phyloP scores from a whole-genome alignment of 2,329 filamentous ascomycete species.

The Talaromyces sp. region DNA sequence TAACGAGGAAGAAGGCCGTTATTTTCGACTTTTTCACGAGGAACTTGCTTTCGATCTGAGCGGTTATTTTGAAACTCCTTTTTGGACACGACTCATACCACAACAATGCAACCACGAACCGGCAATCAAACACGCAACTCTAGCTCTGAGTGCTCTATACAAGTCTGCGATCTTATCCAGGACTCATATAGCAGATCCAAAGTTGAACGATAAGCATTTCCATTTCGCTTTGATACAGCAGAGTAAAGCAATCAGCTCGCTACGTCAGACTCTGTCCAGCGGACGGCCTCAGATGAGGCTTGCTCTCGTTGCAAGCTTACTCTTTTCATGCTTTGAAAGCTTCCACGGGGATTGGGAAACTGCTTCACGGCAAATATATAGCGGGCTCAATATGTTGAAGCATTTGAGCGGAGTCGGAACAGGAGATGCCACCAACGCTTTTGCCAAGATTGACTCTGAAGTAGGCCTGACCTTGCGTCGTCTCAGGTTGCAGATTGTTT shows the following conservation, averaged over 20 bases:
- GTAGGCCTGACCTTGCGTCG: not conserved
- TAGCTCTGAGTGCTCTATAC: not conserved
- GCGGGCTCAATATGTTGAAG: not conserved
- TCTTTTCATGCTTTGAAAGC: constrained; percentile 5
- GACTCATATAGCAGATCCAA: not conserved
- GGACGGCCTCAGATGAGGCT: constrained; percentile 1
- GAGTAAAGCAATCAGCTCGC: not conserved
- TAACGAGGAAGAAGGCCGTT: not conserved
- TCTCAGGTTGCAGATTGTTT: constrained; percentile 1
- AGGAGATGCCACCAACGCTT: not conserved
- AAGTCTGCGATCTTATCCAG: not conserved
- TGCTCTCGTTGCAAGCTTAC: not conserved
- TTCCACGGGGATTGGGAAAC: not conserved
- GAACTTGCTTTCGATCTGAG: constrained; percentile 1
- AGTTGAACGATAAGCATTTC: not conserved
- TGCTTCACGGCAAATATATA: constrained; percentile 3
- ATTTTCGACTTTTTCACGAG: not conserved
- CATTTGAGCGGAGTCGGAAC: not conserved
- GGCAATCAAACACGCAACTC: not conserved
- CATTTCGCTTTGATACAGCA: not conserved
- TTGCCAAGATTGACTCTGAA: not conserved
- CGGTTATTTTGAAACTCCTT: not conserved
- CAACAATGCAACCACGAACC: not conserved
- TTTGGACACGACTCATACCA: not conserved
- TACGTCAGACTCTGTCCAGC: not conserved